phyloP scores from a whole-genome alignment of 2,329 filamentous ascomycete species.

The Venturiaceae sp. region DNA sequence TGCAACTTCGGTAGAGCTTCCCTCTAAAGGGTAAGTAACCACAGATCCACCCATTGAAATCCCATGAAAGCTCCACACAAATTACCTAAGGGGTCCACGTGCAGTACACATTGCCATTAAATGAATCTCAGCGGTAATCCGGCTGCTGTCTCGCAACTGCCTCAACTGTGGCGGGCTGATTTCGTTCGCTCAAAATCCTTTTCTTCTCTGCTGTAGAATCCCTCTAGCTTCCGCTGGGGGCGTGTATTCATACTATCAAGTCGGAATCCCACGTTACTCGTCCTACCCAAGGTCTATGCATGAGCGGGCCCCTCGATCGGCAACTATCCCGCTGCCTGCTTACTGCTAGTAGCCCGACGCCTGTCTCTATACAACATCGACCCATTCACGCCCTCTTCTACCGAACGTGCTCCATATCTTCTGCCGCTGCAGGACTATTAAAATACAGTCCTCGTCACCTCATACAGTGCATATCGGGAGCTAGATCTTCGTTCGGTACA shows the following conservation, averaged over 20 bases:
- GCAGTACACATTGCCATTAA: neutral
- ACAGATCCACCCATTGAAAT: neutral
- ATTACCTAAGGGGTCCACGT: neutral
- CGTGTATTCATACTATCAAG: no score
- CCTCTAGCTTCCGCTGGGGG: no score
- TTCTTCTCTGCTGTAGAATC: no score
- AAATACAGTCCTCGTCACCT: neutral
- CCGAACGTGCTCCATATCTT: neutral
- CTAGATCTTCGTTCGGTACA: neutral
- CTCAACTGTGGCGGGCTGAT: no score
- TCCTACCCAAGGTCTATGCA: constrained; percentile 1
- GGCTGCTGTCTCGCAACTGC: neutral
- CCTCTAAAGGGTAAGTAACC: neutral
- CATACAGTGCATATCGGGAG: neutral
- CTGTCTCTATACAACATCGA: neutral
- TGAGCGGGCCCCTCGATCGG: neutral
- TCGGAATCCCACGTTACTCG: no score
- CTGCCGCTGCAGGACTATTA: neutral
- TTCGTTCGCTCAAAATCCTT: no score
- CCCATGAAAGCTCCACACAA: neutral
- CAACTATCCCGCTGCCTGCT: neutral
- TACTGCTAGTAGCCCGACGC: no score
- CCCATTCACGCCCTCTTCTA: neutral
- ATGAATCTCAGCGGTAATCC: no score
- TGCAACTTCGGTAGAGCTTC: neutral